phyloP scores from a whole-genome alignment of 768 basidiomycete species.

The Russula sp. region DNA sequence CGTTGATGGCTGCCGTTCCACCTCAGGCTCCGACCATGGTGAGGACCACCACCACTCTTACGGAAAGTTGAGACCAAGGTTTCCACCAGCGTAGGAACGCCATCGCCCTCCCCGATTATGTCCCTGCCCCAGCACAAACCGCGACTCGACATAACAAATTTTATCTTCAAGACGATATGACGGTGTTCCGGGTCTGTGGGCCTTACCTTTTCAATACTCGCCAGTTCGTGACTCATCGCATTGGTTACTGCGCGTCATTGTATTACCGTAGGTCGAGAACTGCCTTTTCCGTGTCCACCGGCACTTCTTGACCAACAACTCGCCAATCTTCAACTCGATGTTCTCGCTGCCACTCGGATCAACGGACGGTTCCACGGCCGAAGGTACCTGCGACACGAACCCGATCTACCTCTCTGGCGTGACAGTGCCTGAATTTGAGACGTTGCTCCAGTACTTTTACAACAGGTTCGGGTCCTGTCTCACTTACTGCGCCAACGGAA shows the following conservation, averaged over 20 bases:
- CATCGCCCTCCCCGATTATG: no score
- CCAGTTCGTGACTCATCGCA: not conserved
- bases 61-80: no score
- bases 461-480: not conserved
- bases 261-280: constrained; percentile 4
- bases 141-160: no score
- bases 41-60: no score
- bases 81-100: no score
- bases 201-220: not conserved
- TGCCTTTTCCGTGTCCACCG: constrained; percentile 21
- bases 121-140: no score
- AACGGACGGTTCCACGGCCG: not conserved
- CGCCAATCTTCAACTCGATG: constrained; percentile 11
- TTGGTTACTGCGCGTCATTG: not conserved
- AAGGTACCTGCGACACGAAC: constrained; percentile 11
- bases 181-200: no score
- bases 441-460: constrained; percentile 17
- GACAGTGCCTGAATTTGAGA: constrained; percentile 18
- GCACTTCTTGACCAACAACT: constrained; percentile 19
- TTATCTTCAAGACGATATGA: no score
- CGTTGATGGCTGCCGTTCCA: no score
- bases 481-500: not conserved
- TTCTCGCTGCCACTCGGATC: constrained; percentile 4
- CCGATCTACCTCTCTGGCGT: constrained; percentile 16
- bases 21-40: no score